phyloP scores from a whole-genome alignment of 345 rosid genomes.

The Gynandropsis gynandra region DNA sequence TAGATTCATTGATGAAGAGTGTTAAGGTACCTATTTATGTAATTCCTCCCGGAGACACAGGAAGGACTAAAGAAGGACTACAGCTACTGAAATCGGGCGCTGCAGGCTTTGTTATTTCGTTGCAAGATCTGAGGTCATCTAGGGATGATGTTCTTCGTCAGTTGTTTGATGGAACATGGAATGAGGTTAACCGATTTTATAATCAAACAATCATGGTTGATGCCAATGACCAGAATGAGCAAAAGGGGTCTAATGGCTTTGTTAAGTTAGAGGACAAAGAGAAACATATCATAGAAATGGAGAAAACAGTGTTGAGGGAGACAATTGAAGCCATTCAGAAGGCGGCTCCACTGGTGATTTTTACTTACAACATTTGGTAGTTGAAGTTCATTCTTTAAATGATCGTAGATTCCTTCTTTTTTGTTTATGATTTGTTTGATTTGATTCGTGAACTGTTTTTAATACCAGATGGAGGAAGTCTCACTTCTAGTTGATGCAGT shows the following conservation, averaged over 20 bases:
- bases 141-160: slow-evolving; percentile 40
- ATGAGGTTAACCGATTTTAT: slow-evolving; percentile 21
- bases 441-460: slow-evolving; percentile 32
- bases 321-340: slow-evolving; percentile 58
- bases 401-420: slow-evolving; percentile 20
- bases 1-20: slow-evolving; percentile 38
- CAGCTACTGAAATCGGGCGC: slow-evolving; percentile 53
- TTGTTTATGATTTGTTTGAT: slow-evolving; percentile 22
- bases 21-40: slow-evolving; percentile 65
- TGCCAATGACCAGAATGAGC: slow-evolving; percentile 24
- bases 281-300: slow-evolving; percentile 55
- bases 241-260: slow-evolving; percentile 45
- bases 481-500: slow-evolving; percentile 83
- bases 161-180: slow-evolving; percentile 26
- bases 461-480: slow-evolving; percentile 83
- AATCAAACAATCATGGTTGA: slow-evolving; percentile 20
- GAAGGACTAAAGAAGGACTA: slow-evolving; percentile 19
- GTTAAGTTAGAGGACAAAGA: slow-evolving; percentile 58
- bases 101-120: slow-evolving; percentile 69
- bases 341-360: slow-evolving; percentile 94
- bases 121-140: slow-evolving; percentile 57
- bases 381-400: slow-evolving; percentile 30
- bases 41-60: slow-evolving; percentile 19
- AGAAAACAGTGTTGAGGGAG: slow-evolving; percentile 56
- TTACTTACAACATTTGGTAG: slow-evolving; percentile 45